A percentile compares a stretch with the other conserved stretches of the same genome.
These are phyloP conservation scores for Tricholoma sp. DNA, from an alignment of 768 basidiomycete species.

Conservation along the genomic window DNA sequence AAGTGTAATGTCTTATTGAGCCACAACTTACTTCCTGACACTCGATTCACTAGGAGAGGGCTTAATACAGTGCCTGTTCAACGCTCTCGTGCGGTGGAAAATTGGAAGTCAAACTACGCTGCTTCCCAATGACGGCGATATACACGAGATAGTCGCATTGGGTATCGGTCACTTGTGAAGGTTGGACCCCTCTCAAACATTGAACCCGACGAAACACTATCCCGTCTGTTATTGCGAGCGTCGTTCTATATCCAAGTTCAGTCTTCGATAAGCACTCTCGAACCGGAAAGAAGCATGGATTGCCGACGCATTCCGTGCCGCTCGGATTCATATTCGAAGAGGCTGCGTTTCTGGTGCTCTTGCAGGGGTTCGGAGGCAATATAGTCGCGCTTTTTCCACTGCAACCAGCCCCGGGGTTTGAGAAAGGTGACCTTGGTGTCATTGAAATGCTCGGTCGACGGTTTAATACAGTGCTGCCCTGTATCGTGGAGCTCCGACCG, in stretches of 20 bases:
- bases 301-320: neutral
- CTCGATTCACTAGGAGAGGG: neutral
- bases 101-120: conserved; percentile 12
- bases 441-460: neutral
- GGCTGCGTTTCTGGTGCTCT: neutral
- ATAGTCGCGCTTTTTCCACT: neutral
- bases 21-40: neutral
- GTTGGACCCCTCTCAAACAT: neutral
- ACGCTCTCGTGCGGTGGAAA: conserved; percentile 13
- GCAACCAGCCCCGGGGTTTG: neutral
- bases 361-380: conserved; percentile 10
- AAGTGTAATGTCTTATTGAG: neutral
- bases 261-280: neutral
- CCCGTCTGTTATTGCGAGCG: conserved; percentile 7
- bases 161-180: conserved; percentile 12
- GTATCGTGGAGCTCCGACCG: conserved; percentile 8
- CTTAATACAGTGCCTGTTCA: conserved; percentile 8
- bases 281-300: conserved; percentile 7
- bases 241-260: neutral
- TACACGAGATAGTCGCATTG: conserved; percentile 10
- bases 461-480: conserved; percentile 2
- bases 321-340: neutral
- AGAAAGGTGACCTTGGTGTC: conserved; percentile 6
- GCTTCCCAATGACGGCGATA: conserved; percentile 8
- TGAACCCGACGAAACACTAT: conserved; percentile 3